Conservation (phyloP, 2,329 filamentous ascomycete genomes). For the Botrytis paeoniae region DNA sequence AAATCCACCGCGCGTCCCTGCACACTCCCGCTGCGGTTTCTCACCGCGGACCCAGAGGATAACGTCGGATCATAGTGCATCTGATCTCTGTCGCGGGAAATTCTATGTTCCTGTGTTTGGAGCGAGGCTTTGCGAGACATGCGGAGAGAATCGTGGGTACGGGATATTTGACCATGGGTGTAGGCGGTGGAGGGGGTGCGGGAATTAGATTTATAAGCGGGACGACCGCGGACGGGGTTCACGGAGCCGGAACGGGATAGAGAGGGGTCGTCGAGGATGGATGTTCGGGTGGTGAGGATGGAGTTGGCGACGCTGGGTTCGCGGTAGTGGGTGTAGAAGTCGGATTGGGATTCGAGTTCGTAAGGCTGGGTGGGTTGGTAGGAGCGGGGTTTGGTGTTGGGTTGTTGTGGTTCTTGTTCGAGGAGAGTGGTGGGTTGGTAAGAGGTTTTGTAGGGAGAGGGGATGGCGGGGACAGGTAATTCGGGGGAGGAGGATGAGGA, state of each 20-base stretch:
- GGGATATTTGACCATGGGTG: neutral
- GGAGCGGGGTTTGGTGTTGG: neutral
- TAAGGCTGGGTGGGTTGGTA: neutral
- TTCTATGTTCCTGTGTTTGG: neutral
- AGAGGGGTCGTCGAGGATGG: neutral
- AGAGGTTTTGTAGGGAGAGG: neutral
- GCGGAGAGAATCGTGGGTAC: conserved; percentile 13
- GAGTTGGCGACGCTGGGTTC: neutral
- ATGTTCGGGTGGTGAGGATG: neutral
- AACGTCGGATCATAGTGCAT: conserved; percentile 14
- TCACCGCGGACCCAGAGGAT: neutral
- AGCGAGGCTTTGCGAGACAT: neutral
- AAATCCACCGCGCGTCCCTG: conserved; percentile 13
- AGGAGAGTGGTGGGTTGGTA: neutral
- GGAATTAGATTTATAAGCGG: neutral
- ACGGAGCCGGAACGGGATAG: neutral
- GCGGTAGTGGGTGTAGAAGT: neutral
- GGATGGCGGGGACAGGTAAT: neutral
- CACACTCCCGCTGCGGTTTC: neutral
- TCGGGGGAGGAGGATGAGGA: neutral
- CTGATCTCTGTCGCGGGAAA: neutral
- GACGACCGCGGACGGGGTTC: neutral
- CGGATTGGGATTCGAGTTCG: neutral
- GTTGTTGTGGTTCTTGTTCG: neutral
- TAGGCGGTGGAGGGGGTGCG: neutral